Conservation (phyloP, 2,329 filamentous ascomycete genomes). For the Epichloe baconii region DNA sequence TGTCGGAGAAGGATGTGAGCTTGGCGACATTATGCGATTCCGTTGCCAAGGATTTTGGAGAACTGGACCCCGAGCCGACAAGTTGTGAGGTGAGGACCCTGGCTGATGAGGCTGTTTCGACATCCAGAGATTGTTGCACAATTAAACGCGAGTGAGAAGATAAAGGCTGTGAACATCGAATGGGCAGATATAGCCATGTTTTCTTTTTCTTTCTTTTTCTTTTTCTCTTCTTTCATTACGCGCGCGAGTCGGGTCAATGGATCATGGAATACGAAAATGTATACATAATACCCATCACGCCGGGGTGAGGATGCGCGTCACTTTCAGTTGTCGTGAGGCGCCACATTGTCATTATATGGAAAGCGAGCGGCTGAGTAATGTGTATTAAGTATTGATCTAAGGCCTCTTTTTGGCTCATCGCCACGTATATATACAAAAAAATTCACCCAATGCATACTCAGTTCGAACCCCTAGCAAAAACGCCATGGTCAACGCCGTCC, state of each 20-base stretch:
- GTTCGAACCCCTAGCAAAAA: constrained; percentile 11
- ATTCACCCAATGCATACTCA: constrained; percentile 14
- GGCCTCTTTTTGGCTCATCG: neutral
- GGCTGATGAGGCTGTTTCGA: constrained; percentile 30
- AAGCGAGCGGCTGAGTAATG: constrained; percentile 1
- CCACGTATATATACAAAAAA: constrained; percentile 15
- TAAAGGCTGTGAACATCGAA: neutral
- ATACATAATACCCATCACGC: too few species aligned
- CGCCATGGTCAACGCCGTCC: constrained; percentile 17
- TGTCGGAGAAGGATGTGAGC: constrained; percentile 50
- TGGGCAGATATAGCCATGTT: neutral
- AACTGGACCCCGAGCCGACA: constrained; percentile 26
- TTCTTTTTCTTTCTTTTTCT: neutral
- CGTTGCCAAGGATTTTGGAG: constrained; percentile 43
- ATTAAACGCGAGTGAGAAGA: constrained; percentile 23
- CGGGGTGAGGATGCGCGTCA: too few species aligned
- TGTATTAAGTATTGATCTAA: constrained; percentile 5
- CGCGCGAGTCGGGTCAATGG: neutral
- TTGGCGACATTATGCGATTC: constrained; percentile 52
- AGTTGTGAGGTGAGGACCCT: constrained; percentile 28
- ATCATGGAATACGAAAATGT: neutral
- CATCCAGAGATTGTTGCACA: constrained; percentile 41
- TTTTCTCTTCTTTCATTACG: too few species aligned
- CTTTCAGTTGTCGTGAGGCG: too few species aligned
- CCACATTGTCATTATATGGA: neutral